phyloP scores from a whole-genome alignment of 2,329 filamentous ascomycete genomes.

The Fusarium marasasianum region DNA sequence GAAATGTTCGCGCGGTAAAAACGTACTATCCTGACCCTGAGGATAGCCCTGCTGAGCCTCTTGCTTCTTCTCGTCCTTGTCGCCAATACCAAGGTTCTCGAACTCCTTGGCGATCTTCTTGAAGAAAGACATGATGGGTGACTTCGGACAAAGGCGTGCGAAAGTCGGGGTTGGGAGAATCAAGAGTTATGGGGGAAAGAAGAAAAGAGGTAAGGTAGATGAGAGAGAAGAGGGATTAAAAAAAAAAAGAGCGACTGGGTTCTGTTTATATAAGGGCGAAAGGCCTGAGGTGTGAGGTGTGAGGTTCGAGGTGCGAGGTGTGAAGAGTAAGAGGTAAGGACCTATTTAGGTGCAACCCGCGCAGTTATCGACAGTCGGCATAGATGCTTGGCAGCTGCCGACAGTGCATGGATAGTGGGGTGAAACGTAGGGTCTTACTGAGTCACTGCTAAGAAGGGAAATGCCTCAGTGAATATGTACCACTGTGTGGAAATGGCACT shows the following conservation, averaged over 20 bases:
- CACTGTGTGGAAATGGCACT: not conserved
- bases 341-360: slow-evolving; percentile 1
- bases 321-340: not conserved
- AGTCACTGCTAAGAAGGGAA: slow-evolving; percentile 18
- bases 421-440: slow-evolving; percentile 13
- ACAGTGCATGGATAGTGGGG: slow-evolving; percentile 23
- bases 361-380: slow-evolving; percentile 22
- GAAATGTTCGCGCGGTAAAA: not conserved
- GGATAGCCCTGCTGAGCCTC: slow-evolving; percentile 20
- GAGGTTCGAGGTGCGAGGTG: not conserved
- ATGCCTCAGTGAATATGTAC: not conserved
- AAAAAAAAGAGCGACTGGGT: slow-evolving; percentile 2
- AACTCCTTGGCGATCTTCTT: slow-evolving; percentile 55
- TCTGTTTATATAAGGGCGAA: slow-evolving; percentile 34
- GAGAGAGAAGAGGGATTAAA: slow-evolving; percentile 3
- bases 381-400: slow-evolving; percentile 23
- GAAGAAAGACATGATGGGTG: slow-evolving; percentile 54
- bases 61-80: slow-evolving; percentile 44
- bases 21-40: slow-evolving; percentile 31
- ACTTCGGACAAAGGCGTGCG: slow-evolving; percentile 11
- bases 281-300: slow-evolving; percentile 9
- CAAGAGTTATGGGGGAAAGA: not conserved
- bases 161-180: not conserved
- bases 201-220: slow-evolving; percentile 2
- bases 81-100: slow-evolving; percentile 59